phyloP scores from a whole-genome alignment of 129 eudicot genomes.

The Escallonia herrerae region DNA sequence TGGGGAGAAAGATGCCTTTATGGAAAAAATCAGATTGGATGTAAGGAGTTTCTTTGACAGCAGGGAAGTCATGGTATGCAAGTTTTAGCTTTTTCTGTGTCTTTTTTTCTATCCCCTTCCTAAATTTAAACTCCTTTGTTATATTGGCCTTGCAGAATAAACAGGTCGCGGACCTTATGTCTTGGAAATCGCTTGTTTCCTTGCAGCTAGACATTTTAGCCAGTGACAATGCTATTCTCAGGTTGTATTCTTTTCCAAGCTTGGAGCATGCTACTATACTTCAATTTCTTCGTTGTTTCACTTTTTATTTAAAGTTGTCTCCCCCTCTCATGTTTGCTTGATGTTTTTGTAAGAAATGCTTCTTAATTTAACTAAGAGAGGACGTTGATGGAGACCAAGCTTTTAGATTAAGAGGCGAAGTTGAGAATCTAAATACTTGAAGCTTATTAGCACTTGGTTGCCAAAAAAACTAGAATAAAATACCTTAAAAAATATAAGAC shows the following conservation, averaged over 20 bases:
- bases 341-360: no score
- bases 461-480: no score
- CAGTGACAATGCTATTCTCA: conserved; percentile 62
- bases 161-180: conserved; percentile 63
- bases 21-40: conserved; percentile 60
- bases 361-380: no score
- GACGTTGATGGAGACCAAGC: no score
- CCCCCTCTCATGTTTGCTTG: no score
- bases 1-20: conserved; percentile 53
- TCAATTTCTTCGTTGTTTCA: no score
- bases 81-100: not conserved
- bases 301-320: no score
- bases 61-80: conserved; percentile 67
- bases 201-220: conserved; percentile 54
- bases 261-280: not conserved
- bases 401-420: no score
- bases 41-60: conserved; percentile 55
- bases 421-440: no score
- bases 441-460: no score
- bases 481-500: no score
- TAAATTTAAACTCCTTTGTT: not conserved
- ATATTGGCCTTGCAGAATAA: conserved; percentile 43
- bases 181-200: conserved; percentile 79
- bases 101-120: not conserved
- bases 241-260: conserved; percentile 25